Percentiles rank a stretch among this genome's conserved stretches.
These are phyloP conservation scores for Sporopachydermia quercuum DNA, from an alignment of 805 yeast genomes.

Conservation along the genomic window DNA sequence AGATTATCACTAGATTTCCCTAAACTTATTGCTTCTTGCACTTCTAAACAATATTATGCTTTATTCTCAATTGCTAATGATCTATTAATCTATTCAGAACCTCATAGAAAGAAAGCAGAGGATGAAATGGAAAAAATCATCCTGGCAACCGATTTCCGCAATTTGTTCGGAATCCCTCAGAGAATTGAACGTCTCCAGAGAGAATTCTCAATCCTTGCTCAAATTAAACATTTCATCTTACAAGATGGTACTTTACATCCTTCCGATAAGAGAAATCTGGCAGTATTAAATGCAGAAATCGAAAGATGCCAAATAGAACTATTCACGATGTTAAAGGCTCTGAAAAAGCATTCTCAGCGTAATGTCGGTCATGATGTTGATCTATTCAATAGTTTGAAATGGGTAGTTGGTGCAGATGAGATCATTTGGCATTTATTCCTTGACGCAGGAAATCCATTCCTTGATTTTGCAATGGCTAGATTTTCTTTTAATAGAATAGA, in stretches of 20 bases:
- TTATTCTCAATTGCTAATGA: slow-evolving; percentile 48
- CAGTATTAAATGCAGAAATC: slow-evolving; percentile 24
- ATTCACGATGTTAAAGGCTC: slow-evolving; percentile 29
- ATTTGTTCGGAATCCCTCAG: slow-evolving; percentile 32
- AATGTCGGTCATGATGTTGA: slow-evolving; percentile 2
- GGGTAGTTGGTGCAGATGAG: slow-evolving; percentile 53
- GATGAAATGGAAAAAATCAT: slow-evolving; percentile 51
- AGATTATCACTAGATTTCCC: slow-evolving; percentile 54
- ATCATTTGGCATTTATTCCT: slow-evolving; percentile 57
- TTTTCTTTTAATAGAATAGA: slow-evolving; percentile 48
- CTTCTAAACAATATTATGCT: slow-evolving; percentile 59
- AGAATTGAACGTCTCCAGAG: slow-evolving; percentile 35
- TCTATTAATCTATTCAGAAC: slow-evolving; percentile 60
- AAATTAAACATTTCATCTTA: not conserved
- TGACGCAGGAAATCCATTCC: slow-evolving; percentile 42
- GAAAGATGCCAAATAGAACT: slow-evolving; percentile 25
- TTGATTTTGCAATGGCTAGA: slow-evolving; percentile 53
- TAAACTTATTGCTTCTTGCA: slow-evolving; percentile 46
- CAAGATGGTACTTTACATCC: slow-evolving; percentile 1
- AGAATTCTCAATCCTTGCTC: slow-evolving; percentile 14
- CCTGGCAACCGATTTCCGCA: slow-evolving; percentile 56
- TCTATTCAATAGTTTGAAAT: slow-evolving; percentile 32
- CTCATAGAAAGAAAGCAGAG: slow-evolving; percentile 39
- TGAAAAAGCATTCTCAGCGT: slow-evolving; percentile 16
- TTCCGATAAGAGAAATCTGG: slow-evolving; percentile 28